A percentile compares a stretch with the other conserved stretches of the same genome.
These are phyloP conservation scores for Astrothelium macrocarpum DNA, from an alignment of 495 filamentous ascomycete genomes.

Conservation along the genomic window DNA sequence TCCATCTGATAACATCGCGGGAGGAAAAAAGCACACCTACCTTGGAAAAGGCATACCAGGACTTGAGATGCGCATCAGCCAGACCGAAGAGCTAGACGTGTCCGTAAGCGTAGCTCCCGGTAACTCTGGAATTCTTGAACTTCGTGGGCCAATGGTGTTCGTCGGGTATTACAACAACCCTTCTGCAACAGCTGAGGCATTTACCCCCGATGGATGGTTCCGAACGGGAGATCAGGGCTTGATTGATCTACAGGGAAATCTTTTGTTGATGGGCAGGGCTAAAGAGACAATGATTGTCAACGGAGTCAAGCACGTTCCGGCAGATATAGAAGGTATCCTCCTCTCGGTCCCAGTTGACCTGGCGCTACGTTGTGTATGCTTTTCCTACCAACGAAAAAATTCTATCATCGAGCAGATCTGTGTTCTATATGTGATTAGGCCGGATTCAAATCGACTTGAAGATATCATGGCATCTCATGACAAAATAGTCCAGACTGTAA, in stretches of 20 bases:
- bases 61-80: conserved; percentile 77
- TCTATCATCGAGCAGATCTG: not conserved
- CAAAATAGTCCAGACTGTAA: not conserved
- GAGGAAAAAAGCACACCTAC: conserved; percentile 68
- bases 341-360: not conserved
- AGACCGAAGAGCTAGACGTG: conserved; percentile 60
- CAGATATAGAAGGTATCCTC: not conserved
- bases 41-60: conserved; percentile 61
- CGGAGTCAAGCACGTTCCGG: not conserved
- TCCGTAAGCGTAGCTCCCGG: conserved; percentile 44
- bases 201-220: conserved; percentile 16
- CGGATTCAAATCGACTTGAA: not conserved
- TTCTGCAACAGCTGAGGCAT: conserved; percentile 9
- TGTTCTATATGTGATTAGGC: not conserved
- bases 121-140: conserved; percentile 19
- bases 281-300: not conserved
- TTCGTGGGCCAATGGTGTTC: conserved; percentile 10
- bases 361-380: not conserved
- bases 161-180: conserved; percentile 9
- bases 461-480: not conserved
- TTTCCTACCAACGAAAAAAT: not conserved
- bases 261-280: not conserved
- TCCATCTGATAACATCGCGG: conserved; percentile 40
- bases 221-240: conserved; percentile 12
- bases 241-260: conserved; percentile 3